These are phyloP conservation scores for Cyberlindnera xylosilytica DNA, from an alignment of 805 yeast species.

Conservation along the genomic window DNA sequence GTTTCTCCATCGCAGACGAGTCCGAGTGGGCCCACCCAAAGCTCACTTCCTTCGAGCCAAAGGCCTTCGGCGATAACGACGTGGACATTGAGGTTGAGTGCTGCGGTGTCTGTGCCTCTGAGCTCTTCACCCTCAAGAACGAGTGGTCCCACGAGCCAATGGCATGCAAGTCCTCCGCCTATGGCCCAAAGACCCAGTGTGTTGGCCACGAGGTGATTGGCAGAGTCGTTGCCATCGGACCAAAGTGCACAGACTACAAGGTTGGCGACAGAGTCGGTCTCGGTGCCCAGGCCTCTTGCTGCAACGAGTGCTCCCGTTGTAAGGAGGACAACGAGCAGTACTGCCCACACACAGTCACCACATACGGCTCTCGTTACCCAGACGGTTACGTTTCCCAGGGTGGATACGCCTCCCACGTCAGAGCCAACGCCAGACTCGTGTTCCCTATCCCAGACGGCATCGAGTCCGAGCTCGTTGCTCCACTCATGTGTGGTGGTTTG, in stretches of 20 bases:
- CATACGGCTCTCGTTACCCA: conserved; percentile 48
- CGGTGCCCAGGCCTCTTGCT: conserved; percentile 67
- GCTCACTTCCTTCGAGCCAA: conserved; percentile 47
- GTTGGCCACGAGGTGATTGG: conserved; percentile 76
- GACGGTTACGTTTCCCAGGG: conserved; percentile 55
- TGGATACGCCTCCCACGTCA: conserved; percentile 66
- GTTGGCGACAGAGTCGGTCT: conserved; percentile 78
- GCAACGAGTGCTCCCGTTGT: conserved; percentile 63
- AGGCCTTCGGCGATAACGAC: conserved; percentile 41
- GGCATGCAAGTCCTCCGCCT: conserved; percentile 22
- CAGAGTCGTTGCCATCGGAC: conserved; percentile 54
- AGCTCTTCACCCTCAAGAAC: conserved; percentile 49
- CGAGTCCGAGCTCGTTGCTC: conserved; percentile 57
- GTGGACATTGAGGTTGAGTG: conserved; percentile 56
- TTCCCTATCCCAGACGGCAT: conserved; percentile 59
- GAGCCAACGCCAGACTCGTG: conserved; percentile 61
- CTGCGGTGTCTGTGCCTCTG: conserved; percentile 70
- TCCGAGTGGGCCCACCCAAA: conserved; percentile 56
- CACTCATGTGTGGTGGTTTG: conserved; percentile 75
- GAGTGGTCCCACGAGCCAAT: conserved; percentile 41
- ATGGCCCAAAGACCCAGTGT: conserved; percentile 39
- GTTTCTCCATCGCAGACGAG: conserved; percentile 50
- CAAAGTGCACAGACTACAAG: conserved; percentile 47
- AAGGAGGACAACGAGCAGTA: conserved; percentile 49
- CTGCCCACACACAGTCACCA: conserved; percentile 47